Evolutionary conservation across 495 filamentous ascomycete genomes (phyloP).

Genomic region (Lasiosphaeria ovina): DNA sequence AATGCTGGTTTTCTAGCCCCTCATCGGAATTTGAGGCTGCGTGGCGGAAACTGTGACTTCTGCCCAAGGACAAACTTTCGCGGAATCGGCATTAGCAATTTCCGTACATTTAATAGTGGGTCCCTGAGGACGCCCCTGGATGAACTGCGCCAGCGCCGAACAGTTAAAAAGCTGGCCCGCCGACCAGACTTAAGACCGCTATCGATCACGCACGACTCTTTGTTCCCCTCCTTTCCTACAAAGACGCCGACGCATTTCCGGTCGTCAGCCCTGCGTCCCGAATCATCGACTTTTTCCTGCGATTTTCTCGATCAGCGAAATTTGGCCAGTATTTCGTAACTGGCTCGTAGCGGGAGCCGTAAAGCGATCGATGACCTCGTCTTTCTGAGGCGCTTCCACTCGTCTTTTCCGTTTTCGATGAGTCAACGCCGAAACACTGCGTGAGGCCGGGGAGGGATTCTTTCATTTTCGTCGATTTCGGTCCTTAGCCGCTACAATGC

Average conservation of each 20-base stretch:
- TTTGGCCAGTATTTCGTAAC: neutral
- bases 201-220: slow-evolving; percentile 24
- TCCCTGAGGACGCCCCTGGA: slow-evolving; percentile 2
- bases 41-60: neutral
- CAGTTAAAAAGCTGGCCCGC: slow-evolving; percentile 19
- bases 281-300: too few relatives aligned
- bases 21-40: neutral
- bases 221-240: slow-evolving; percentile 9
- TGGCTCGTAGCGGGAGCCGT: neutral
- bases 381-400: neutral
- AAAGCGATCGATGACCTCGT: neutral
- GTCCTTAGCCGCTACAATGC: slow-evolving; percentile 21
- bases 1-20: neutral
- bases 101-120: slow-evolving; percentile 6
- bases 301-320: neutral
- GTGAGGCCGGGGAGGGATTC: slow-evolving; percentile 33
- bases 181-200: slow-evolving; percentile 12
- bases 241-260: slow-evolving; percentile 7
- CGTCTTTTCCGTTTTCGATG: slow-evolving; percentile 23
- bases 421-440: slow-evolving; percentile 25
- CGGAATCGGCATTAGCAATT: slow-evolving; percentile 2
- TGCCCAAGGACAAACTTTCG: neutral
- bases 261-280: slow-evolving; percentile 1
- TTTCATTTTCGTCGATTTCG: slow-evolving; percentile 12
- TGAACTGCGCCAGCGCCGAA: slow-evolving; percentile 9